A percentile compares a stretch with the other conserved stretches of the same genome.
Evolutionary conservation across 805 yeast genomes (phyloP).

Genomic region (Barnettozyma pratensis): DNA sequence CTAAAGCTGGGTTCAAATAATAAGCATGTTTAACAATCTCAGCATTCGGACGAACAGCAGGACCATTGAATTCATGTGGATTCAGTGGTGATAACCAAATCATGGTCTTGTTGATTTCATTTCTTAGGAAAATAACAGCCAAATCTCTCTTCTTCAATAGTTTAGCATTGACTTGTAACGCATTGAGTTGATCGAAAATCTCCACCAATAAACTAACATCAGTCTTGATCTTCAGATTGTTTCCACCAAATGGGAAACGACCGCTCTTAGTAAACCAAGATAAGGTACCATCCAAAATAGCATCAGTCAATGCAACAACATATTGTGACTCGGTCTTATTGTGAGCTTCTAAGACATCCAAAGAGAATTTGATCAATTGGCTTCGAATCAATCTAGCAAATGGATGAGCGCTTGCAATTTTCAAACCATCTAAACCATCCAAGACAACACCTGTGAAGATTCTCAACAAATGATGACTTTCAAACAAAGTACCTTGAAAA

Average conservation of each 20-base stretch:
- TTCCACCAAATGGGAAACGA: conserved; percentile 81
- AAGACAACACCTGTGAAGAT: conserved; percentile 59
- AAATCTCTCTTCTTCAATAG: conserved; percentile 46
- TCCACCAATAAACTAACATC: conserved; percentile 58
- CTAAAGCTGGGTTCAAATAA: conserved; percentile 62
- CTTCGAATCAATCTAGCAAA: conserved; percentile 70
- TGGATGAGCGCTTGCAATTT: conserved; percentile 74
- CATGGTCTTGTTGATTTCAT: conserved; percentile 66
- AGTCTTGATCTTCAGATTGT: conserved; percentile 61
- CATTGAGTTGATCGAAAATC: conserved; percentile 29
- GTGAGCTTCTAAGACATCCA: conserved; percentile 59
- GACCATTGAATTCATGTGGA: conserved; percentile 25
- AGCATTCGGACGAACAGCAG: conserved; percentile 31
- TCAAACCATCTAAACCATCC: conserved; percentile 47
- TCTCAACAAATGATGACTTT: conserved; percentile 63
- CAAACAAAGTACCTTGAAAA: conserved; percentile 73
- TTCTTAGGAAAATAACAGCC: conserved; percentile 58
- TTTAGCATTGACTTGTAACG: conserved; percentile 16
- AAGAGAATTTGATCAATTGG: conserved; percentile 64
- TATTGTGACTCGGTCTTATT: conserved; percentile 42
- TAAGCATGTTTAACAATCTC: conserved; percentile 53
- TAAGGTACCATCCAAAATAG: conserved; percentile 61
- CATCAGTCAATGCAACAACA: conserved; percentile 34
- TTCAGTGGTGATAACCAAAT: conserved; percentile 62
- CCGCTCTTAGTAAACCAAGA: conserved; percentile 70